Percentiles rank a stretch among this genome's conserved stretches.
Evolutionary conservation across 768 basidiomycete genomes (phyloP).

Genomic region (Termitomyces sp.): DNA sequence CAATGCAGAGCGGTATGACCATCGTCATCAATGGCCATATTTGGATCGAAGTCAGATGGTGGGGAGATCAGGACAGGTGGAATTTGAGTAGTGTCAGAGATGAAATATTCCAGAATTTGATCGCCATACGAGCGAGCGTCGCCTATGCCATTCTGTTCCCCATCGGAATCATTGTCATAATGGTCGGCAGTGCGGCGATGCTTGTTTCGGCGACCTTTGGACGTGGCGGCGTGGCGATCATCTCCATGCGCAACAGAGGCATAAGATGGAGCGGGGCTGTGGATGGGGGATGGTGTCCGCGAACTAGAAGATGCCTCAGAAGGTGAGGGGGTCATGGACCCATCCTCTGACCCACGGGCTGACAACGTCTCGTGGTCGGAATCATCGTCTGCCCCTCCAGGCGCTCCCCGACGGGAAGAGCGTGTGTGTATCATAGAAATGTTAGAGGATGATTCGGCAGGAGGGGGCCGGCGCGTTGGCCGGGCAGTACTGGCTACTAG

Average conservation of each 20-base stretch:
- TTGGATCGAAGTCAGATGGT: slow-evolving; percentile 88
- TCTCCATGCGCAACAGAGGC: slow-evolving; percentile 36
- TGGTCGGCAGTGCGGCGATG: slow-evolving; percentile 41
- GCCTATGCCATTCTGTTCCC: slow-evolving; percentile 40
- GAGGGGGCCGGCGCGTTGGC: slow-evolving; percentile 41
- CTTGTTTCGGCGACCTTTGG: slow-evolving; percentile 36
- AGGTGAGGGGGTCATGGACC: slow-evolving; percentile 86
- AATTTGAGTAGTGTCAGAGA: slow-evolving; percentile 91
- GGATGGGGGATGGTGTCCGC: slow-evolving; percentile 89
- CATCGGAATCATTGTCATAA: slow-evolving; percentile 40
- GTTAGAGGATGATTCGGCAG: slow-evolving; percentile 27
- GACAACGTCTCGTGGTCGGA: slow-evolving; percentile 63
- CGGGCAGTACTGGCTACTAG: slow-evolving; percentile 68
- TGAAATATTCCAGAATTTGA: slow-evolving; percentile 97
- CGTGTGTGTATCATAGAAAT: slow-evolving; percentile 48
- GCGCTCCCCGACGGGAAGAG: slow-evolving; percentile 50
- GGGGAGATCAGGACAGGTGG: slow-evolving; percentile 85
- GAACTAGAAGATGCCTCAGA: slow-evolving; percentile 84
- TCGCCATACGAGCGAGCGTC: slow-evolving; percentile 82
- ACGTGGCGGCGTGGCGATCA: slow-evolving; percentile 29
- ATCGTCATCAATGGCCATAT: slow-evolving; percentile 97
- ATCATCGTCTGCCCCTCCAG: slow-evolving; percentile 46
- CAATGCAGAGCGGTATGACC: slow-evolving; percentile 96
- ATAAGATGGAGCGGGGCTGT: slow-evolving; percentile 46
- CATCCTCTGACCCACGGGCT: slow-evolving; percentile 77